phyloP scores from a whole-genome alignment of 2,329 filamentous ascomycete species.

The Colletotrichum tropicale region DNA sequence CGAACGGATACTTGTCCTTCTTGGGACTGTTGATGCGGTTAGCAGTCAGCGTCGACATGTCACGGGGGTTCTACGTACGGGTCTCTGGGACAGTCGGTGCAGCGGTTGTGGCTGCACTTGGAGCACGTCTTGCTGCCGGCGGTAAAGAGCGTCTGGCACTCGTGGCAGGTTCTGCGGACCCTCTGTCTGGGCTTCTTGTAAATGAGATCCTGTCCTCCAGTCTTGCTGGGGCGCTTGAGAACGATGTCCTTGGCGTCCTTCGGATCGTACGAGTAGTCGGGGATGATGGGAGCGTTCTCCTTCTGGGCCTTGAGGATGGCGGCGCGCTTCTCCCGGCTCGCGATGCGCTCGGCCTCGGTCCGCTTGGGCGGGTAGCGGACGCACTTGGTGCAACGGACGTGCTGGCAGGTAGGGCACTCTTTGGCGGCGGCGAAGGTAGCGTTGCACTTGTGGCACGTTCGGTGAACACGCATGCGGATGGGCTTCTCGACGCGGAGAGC shows the following conservation, averaged over 20 bases:
- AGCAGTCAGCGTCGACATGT: neutral
- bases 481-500: slow-evolving; percentile 74
- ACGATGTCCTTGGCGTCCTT: slow-evolving; percentile 48
- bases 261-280: slow-evolving; percentile 53
- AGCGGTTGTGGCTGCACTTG: slow-evolving; percentile 74
- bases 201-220: slow-evolving; percentile 72
- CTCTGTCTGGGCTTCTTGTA: slow-evolving; percentile 75
- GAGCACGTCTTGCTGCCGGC: slow-evolving; percentile 66
- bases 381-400: slow-evolving; percentile 82
- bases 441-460: slow-evolving; percentile 82
- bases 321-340: slow-evolving; percentile 56
- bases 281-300: slow-evolving; percentile 58
- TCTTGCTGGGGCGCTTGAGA: slow-evolving; percentile 68
- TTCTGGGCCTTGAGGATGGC: slow-evolving; percentile 58
- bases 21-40: slow-evolving; percentile 54
- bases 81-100: slow-evolving; percentile 80
- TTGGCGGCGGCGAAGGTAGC: slow-evolving; percentile 75
- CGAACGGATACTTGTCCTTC: slow-evolving; percentile 71
- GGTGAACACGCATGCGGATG: slow-evolving; percentile 78
- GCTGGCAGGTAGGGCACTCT: slow-evolving; percentile 77
- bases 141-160: slow-evolving; percentile 69
- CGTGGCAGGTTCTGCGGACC: slow-evolving; percentile 77
- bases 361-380: slow-evolving; percentile 74
- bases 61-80: slow-evolving; percentile 61
- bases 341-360: slow-evolving; percentile 57